Conservation (phyloP, 202 grass and related monocot species). For the Panicum virgatum region DNA sequence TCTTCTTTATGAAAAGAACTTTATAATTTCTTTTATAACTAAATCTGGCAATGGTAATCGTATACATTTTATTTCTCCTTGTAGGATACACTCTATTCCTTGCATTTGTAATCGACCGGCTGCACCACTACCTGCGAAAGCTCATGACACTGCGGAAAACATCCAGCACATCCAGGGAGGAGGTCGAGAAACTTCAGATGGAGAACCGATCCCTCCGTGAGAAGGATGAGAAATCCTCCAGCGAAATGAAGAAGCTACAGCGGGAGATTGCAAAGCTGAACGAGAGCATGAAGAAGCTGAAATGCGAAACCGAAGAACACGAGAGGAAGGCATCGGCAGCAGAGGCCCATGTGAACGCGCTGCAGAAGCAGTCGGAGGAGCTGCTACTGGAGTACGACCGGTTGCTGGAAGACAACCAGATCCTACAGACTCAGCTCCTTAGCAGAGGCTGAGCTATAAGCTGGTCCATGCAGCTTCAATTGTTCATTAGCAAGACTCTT, state of each 20-base stretch:
- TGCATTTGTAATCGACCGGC: slow-evolving; percentile 78
- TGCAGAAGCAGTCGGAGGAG: slow-evolving; percentile 87
- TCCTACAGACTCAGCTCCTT: slow-evolving; percentile 77
- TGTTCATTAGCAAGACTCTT: slow-evolving; percentile 12
- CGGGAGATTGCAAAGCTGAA: slow-evolving; percentile 55
- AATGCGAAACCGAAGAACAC: slow-evolving; percentile 55
- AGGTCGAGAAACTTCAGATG: slow-evolving; percentile 76
- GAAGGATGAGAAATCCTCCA: slow-evolving; percentile 57
- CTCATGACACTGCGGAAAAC: slow-evolving; percentile 60
- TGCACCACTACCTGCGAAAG: slow-evolving; percentile 84
- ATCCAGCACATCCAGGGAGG: slow-evolving; percentile 60
- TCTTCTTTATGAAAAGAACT: neutral
- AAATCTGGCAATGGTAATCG: neutral
- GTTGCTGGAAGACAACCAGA: slow-evolving; percentile 89
- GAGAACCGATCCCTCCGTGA: slow-evolving; percentile 63
- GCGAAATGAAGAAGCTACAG: slow-evolving; percentile 64
- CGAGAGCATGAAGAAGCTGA: slow-evolving; percentile 67
- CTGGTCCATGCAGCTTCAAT: neutral
- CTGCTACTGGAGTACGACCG: slow-evolving; percentile 90
- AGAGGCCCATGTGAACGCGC: slow-evolving; percentile 67
- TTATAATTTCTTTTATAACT: neutral
- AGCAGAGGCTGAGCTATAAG: slow-evolving; percentile 40
- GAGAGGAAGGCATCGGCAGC: slow-evolving; percentile 52
- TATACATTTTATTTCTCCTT: neutral
- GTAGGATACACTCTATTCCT: slow-evolving; percentile 84